phyloP scores from a whole-genome alignment of 192 early-diverging fungal species.

The Funneliformis mosseae region DNA sequence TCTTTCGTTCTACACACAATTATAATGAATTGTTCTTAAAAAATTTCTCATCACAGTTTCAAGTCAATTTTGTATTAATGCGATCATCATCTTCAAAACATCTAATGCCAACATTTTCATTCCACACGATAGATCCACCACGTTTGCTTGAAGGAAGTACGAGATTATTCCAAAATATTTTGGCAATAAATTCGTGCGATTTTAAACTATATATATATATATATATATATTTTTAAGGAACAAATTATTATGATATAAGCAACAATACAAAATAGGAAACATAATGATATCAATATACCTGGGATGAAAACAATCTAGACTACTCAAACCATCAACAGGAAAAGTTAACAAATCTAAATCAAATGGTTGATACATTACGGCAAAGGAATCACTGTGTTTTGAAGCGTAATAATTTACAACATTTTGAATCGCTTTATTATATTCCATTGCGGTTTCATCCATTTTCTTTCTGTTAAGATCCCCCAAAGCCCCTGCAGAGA shows the following conservation, averaged over 20 bases:
- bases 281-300: conserved; percentile 37
- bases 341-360: conserved; percentile 42
- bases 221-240: conserved; percentile 28
- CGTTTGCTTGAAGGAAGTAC: not conserved
- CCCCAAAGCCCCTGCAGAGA: conserved; percentile 36
- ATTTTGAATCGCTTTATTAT: conserved; percentile 47
- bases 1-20: too few relatives aligned
- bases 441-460: conserved; percentile 43
- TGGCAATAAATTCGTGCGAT: not conserved
- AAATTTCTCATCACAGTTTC: not conserved
- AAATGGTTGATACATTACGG: conserved; percentile 51
- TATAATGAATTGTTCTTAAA: too few relatives aligned
- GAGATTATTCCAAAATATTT: conserved; percentile 24
- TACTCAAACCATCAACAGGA: conserved; percentile 48
- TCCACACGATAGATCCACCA: not conserved
- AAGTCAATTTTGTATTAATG: not conserved
- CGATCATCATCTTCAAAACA: conserved; percentile 14
- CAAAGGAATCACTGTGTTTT: conserved; percentile 42
- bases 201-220: not conserved
- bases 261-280: conserved; percentile 31
- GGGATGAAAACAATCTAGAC: conserved; percentile 67
- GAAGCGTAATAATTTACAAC: conserved; percentile 42
- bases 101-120: not conserved
- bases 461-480: conserved; percentile 44
- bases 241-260: conserved; percentile 22